phyloP scores from a whole-genome alignment of 208 protist species.

The Crithidia expoeki region DNA sequence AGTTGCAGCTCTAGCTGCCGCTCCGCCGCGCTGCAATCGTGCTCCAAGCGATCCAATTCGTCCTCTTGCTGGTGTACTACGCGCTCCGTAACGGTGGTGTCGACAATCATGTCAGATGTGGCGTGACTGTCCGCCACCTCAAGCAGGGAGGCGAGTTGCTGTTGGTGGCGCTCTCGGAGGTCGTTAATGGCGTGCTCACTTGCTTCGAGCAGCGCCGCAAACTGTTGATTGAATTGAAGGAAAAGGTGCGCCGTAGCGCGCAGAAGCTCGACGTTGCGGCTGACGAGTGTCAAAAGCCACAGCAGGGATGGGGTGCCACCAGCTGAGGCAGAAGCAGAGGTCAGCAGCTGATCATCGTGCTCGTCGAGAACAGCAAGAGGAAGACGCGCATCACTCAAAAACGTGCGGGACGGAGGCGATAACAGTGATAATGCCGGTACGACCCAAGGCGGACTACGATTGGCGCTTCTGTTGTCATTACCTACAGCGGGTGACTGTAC shows the following conservation, averaged over 20 bases:
- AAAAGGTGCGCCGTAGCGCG: conserved; percentile 53
- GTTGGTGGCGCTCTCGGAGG: conserved; percentile 57
- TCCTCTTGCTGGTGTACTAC: conserved; percentile 68
- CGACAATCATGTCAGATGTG: conserved; percentile 60
- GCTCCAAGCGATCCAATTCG: conserved; percentile 55
- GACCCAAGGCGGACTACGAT: no score
- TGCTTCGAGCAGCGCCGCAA: conserved; percentile 27
- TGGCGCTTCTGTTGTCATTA: not conserved
- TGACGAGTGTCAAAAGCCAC: conserved; percentile 73
- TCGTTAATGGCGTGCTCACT: conserved; percentile 26
- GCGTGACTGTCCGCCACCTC: conserved; percentile 54
- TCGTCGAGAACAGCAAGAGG: conserved; percentile 16
- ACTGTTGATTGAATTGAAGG: conserved; percentile 66
- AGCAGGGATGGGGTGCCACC: conserved; percentile 31
- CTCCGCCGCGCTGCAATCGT: conserved; percentile 26
- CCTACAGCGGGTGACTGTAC: not conserved
- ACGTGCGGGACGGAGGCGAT: conserved; percentile 8
- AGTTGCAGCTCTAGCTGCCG: conserved; percentile 43
- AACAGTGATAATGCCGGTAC: not conserved
- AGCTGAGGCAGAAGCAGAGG: not conserved
- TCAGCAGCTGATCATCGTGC: not conserved
- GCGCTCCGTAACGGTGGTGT: conserved; percentile 55
- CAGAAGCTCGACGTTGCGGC: conserved; percentile 57
- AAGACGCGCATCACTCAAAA: conserved; percentile 19
- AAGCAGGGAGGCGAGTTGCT: conserved; percentile 59